Evolutionary conservation across 1,284 basidiomycete species (phyloP).

Genomic region (Flammula alnicola): DNA sequence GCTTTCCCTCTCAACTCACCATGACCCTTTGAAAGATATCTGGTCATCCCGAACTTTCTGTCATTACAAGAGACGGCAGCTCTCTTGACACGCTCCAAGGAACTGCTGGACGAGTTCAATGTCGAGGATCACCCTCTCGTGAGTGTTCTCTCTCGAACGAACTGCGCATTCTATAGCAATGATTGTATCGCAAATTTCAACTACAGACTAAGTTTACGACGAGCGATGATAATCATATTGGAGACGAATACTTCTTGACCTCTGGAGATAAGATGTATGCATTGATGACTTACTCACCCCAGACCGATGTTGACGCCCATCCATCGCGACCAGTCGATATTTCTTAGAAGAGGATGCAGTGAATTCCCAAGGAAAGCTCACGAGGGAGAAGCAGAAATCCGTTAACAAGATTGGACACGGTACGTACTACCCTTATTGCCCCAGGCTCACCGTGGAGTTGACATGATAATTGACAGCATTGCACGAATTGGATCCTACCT

Average conservation of each 20-base stretch:
- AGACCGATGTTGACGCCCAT: background rate
- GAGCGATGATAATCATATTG: conserved; percentile 74
- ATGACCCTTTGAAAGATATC: conserved; percentile 57
- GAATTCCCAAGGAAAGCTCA: conserved; percentile 64
- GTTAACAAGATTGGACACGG: conserved; percentile 89
- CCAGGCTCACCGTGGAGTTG: no score
- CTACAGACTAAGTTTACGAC: conserved; percentile 90
- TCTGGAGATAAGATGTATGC: conserved; percentile 87
- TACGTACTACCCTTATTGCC: conserved; percentile 31
- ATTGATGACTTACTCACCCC: background rate
- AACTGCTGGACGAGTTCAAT: conserved; percentile 78
- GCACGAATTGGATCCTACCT: conserved; percentile 84
- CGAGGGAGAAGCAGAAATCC: conserved; percentile 76
- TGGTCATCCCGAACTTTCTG: conserved; percentile 80
- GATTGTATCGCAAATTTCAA: background rate
- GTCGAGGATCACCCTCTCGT: conserved; percentile 84
- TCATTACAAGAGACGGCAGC: conserved; percentile 56
- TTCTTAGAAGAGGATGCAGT: conserved; percentile 88
- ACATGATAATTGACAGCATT: conserved; percentile 54
- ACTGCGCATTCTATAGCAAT: background rate
- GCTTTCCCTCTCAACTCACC: background rate
- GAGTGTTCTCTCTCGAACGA: conserved; percentile 22
- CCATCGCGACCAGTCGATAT: conserved; percentile 53
- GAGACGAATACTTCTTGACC: conserved; percentile 91
- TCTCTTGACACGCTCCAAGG: conserved; percentile 72